These are phyloP conservation scores for Sonneratia caseolaris DNA, from an alignment of 345 rosid species.

Conservation along the genomic window DNA sequence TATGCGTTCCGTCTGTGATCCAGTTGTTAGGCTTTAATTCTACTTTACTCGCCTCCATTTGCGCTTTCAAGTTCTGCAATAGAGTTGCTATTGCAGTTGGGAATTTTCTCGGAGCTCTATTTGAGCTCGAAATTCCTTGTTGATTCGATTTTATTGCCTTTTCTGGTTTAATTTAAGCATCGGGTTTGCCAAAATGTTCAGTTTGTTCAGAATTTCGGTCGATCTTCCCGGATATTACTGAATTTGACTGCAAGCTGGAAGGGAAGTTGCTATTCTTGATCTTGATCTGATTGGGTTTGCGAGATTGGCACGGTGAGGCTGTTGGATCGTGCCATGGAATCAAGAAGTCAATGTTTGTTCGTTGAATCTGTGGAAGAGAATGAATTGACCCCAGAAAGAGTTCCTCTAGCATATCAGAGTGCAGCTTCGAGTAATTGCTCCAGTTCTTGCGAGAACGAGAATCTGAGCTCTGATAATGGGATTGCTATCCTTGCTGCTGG, in stretches of 20 bases:
- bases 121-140: not conserved
- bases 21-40: not conserved
- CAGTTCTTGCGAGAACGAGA: constrained; percentile 17
- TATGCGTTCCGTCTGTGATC: not conserved
- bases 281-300: constrained; percentile 11
- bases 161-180: not conserved
- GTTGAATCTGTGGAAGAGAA: constrained; percentile 43
- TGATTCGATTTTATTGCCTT: not conserved
- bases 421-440: constrained; percentile 27
- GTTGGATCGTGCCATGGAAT: constrained; percentile 26
- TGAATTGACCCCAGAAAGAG: constrained; percentile 21
- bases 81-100: not conserved
- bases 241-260: constrained; percentile 35
- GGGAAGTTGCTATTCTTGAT: constrained; percentile 12
- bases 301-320: constrained; percentile 4
- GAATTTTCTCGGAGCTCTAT: not conserved
- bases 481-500: constrained; percentile 8
- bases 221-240: constrained; percentile 24
- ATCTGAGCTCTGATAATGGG: constrained; percentile 8
- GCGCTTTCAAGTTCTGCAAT: not conserved
- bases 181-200: not conserved
- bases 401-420: constrained; percentile 8
- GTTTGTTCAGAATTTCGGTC: constrained; percentile 8
- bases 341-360: constrained; percentile 28
- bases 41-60: not conserved